These are phyloP conservation scores for Ruellia speciosa DNA, from an alignment of 305 asterid genomes.

Conservation along the genomic window DNA sequence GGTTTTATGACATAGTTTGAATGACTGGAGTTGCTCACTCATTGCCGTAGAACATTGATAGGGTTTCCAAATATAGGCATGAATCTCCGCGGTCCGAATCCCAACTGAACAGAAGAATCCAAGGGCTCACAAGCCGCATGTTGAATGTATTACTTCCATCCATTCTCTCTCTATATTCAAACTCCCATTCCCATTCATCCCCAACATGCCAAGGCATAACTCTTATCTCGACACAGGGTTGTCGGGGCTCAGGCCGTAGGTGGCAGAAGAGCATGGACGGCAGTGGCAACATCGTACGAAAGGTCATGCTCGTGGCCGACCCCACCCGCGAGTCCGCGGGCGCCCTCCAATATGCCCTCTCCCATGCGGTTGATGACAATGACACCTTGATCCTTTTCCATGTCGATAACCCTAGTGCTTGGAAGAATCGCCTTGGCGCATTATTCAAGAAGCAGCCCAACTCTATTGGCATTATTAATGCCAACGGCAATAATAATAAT, in stretches of 20 bases:
- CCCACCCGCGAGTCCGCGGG: slow-evolving; percentile 60
- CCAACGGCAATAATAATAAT: no score
- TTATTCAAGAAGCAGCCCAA: slow-evolving; percentile 33
- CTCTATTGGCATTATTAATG: background rate
- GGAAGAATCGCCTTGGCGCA: slow-evolving; percentile 48
- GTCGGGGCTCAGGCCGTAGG: slow-evolving; percentile 15
- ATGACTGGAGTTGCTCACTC: slow-evolving; percentile 21
- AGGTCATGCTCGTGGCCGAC: slow-evolving; percentile 68
- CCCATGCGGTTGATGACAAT: slow-evolving; percentile 47
- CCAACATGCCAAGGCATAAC: slow-evolving; percentile 4
- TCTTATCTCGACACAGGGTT: slow-evolving; percentile 10
- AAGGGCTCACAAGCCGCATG: background rate
- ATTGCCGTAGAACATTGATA: slow-evolving; percentile 1
- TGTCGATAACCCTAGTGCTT: slow-evolving; percentile 38
- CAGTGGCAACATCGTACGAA: slow-evolving; percentile 24
- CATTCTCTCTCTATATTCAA: slow-evolving; percentile 14
- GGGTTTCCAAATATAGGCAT: slow-evolving; percentile 6
- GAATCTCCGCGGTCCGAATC: slow-evolving; percentile 20
- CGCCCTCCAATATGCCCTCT: slow-evolving; percentile 57
- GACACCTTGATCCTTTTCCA: slow-evolving; percentile 48
- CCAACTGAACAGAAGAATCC: background rate
- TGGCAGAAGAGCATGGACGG: slow-evolving; percentile 30
- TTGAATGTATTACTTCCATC: slow-evolving; percentile 3
- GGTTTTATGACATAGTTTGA: slow-evolving; percentile 1
- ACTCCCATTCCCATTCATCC: slow-evolving; percentile 12